Conservation (phyloP, 169 alveolate genomes). For the Theileria parva region DNA sequence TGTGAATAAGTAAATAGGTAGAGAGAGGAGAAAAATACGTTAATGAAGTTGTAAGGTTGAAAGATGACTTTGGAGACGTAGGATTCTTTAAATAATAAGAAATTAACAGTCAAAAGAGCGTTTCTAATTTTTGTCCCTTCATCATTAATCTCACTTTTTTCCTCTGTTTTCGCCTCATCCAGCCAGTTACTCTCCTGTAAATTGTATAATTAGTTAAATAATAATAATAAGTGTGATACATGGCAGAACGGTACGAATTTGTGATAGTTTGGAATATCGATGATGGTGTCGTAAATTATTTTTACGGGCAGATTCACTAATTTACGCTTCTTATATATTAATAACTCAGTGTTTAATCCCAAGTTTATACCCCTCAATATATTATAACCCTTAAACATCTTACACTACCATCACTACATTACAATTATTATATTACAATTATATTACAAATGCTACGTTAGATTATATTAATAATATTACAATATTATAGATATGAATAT, state of each 20-base stretch:
- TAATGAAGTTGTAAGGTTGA: conserved; percentile 15
- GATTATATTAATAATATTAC: too few relatives aligned
- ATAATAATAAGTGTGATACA: conserved; percentile 1
- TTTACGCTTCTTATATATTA: conserved; percentile 16
- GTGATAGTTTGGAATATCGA: conserved; percentile 53
- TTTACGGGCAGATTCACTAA: conserved; percentile 24
- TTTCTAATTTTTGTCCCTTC: background rate
- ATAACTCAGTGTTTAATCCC: background rate
- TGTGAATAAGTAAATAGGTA: background rate
- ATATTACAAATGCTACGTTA: background rate
- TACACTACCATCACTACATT: conserved; percentile 1
- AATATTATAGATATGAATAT: too few relatives aligned
- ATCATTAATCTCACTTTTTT: too few relatives aligned
- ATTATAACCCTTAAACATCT: background rate
- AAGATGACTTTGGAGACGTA: conserved; percentile 42
- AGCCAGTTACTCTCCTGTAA: conserved; percentile 49
- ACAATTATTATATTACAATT: background rate
- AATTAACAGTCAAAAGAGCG: conserved; percentile 39
- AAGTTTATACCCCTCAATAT: conserved; percentile 29
- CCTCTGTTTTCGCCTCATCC: background rate
- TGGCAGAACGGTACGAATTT: conserved; percentile 57
- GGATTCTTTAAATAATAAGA: conserved; percentile 40
- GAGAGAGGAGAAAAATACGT: background rate
- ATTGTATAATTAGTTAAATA: background rate
- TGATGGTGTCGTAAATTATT: conserved; percentile 35